Evolutionary conservation across 305 asterid genomes (phyloP), one percentile per base, ranked within the genome.

Genomic region (Plantago coronopus): DNA sequence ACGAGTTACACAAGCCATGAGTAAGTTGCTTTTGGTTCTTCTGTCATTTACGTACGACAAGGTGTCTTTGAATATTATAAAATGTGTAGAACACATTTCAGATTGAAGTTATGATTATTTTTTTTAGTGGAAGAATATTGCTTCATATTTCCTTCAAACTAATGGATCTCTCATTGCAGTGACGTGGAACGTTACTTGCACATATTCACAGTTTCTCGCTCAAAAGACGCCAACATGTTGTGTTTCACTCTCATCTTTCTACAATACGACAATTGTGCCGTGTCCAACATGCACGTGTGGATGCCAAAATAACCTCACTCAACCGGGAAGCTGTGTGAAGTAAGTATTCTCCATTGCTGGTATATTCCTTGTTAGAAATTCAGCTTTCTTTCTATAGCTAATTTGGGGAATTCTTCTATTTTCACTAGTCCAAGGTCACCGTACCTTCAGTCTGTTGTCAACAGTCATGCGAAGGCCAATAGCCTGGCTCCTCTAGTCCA

Each of bases 241-340:
- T 5, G 95, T 85, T 34, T 88, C 96, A 0, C 74, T 88, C 46
- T 88, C 95, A 7, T 80, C 94, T 0, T 83, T 86, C 60, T 82
- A 86, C 72, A 89, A 82, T 2, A 83, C 79, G 44, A 86, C 87
- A 0, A 82, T 89, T 48, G 95, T 88, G 9, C 93, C 88, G 6
- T 88, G 96, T 75, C 96, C 96, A 43, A 83, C 93, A 9, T 88
- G 96, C 64, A 74, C 93, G 5, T 88, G 96, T 69, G 96, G 96
- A 65, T 88, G 96, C 83, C 78, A 78, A 77, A 81, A 70, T 51
- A 79, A 81, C 66, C 46, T 65, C 38, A 75, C 90, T n/a, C n/a
- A n/a, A n/a, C n/a, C n/a, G n/a, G n/a, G n/a, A n/a, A n/a, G n/a
- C n/a, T n/a, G n/a, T n/a, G n/a, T n/a, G n/a, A n/a, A n/a, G n/a